A percentile compares a stretch with the other conserved stretches of the same genome.
Evolutionary conservation across 306 rosid species (phyloP).

Genomic region (Calophaca sinica): DNA sequence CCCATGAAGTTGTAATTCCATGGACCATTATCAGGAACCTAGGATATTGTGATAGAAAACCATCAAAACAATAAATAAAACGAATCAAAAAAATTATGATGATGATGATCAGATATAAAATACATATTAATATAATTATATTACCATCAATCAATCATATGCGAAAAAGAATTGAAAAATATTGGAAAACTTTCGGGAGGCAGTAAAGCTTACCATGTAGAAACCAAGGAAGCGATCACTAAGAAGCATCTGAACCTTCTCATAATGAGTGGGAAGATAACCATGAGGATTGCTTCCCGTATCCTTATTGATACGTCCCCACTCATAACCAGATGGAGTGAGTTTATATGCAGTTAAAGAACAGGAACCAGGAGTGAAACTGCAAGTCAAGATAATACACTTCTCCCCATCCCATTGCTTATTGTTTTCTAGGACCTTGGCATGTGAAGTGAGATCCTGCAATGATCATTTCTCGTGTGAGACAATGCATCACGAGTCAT

Average conservation of each 20-base stretch:
- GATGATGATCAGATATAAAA: not conserved
- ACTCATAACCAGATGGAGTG: conserved; percentile 96
- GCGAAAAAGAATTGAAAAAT: not conserved
- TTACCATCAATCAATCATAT: not conserved
- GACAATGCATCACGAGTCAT: conserved; percentile 10
- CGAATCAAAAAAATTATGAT: not conserved
- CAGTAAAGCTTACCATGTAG: conserved; percentile 77
- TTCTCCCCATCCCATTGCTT: conserved; percentile 99
- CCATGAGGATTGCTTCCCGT: conserved; percentile 98
- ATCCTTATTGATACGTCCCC: conserved; percentile 98
- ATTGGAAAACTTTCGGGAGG: not conserved
- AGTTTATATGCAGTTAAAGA: conserved; percentile 94
- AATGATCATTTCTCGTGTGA: conserved; percentile 33
- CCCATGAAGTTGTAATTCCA: conserved; percentile 99
- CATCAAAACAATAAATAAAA: conserved; percentile 16
- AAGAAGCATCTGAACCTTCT: conserved; percentile 99
- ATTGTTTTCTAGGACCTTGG: conserved; percentile 90
- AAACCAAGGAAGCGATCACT: conserved; percentile 98
- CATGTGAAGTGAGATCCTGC: conserved; percentile 97
- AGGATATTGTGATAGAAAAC: conserved; percentile 28
- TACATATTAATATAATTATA: not conserved
- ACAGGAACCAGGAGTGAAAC: conserved; percentile 99
- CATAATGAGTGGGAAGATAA: conserved; percentile 96
- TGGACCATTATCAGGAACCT: conserved; percentile 96
- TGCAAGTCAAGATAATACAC: conserved; percentile 92